These are phyloP conservation scores for Cymbopogon citratus DNA, from an alignment of 176 grass and related monocot genomes.

Conservation along the genomic window DNA sequence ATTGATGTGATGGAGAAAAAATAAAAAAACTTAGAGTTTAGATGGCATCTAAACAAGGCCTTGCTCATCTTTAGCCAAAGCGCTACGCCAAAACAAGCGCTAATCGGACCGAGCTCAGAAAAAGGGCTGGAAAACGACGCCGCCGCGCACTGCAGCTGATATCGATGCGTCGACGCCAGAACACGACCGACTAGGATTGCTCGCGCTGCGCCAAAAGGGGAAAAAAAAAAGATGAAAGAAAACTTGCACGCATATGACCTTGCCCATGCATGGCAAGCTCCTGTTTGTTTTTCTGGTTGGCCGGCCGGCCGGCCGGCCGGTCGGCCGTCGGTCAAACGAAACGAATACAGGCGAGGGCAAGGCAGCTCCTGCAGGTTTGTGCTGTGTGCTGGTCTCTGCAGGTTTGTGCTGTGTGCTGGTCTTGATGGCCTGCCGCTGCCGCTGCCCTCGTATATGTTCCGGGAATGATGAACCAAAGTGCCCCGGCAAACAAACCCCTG, in stretches of 20 bases:
- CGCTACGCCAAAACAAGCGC: background rate
- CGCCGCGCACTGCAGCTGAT: background rate
- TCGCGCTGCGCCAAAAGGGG: background rate
- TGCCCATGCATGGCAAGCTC: background rate
- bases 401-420: slow-evolving; percentile 15
- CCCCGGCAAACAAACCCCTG: background rate
- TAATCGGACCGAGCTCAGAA: background rate
- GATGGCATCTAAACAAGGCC: no score
- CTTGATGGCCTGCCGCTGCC: slow-evolving; percentile 27
- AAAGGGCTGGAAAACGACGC: background rate
- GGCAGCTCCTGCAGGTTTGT: slow-evolving; percentile 33
- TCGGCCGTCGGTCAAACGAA: slow-evolving; percentile 33
- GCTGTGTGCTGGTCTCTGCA: slow-evolving; percentile 12
- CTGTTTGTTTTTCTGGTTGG: background rate
- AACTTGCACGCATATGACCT: slow-evolving; percentile 11
- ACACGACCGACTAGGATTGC: background rate
- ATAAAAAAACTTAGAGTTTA: no score
- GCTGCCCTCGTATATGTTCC: slow-evolving; percentile 46
- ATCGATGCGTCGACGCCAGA: background rate
- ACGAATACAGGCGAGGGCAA: slow-evolving; percentile 13
- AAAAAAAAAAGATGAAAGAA: background rate
- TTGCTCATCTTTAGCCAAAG: no score
- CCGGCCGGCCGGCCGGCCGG: background rate
- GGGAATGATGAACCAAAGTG: slow-evolving; percentile 40
- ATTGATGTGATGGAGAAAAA: no score